Evolutionary conservation across 2,329 filamentous ascomycete genomes (phyloP).

Genomic region (Pleomassaria siparia): DNA sequence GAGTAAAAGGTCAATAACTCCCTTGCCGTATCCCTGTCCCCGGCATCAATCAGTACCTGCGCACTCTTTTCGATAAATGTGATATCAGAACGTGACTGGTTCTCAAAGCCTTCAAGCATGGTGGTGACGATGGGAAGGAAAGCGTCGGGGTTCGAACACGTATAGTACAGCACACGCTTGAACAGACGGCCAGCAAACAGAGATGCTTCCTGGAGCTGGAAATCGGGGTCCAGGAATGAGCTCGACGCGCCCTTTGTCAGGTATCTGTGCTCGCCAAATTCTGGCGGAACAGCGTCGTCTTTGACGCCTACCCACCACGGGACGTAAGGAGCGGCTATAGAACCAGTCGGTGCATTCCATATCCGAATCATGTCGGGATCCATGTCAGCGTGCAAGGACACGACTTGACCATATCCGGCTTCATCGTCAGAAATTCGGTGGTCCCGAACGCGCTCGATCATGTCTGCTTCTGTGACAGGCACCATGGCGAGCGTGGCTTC

Average conservation of each 20-base stretch:
- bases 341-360: constrained; percentile 38
- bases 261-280: constrained; percentile 40
- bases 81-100: constrained; percentile 24
- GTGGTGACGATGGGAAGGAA: constrained; percentile 26
- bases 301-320: constrained; percentile 41
- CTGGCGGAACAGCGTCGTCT: constrained; percentile 22
- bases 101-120: constrained; percentile 32
- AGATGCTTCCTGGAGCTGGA: constrained; percentile 33
- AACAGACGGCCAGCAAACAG: constrained; percentile 29
- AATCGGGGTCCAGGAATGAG: constrained; percentile 38
- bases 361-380: constrained; percentile 37
- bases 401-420: constrained; percentile 41
- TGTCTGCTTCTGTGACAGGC: constrained; percentile 53
- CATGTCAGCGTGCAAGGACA: constrained; percentile 25
- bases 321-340: constrained; percentile 38
- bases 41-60: constrained; percentile 17
- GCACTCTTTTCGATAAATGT: constrained; percentile 27
- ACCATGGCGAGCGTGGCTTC: constrained; percentile 45
- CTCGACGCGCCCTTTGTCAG: constrained; percentile 36
- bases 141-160: constrained; percentile 27
- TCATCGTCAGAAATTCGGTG: constrained; percentile 40
- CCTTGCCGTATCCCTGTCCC: constrained; percentile 17
- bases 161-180: constrained; percentile 33
- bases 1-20: constrained; percentile 29
- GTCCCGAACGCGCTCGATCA: constrained; percentile 46